These are phyloP conservation scores for Xylariales sp. DNA, from an alignment of 2,329 filamentous ascomycete species.

Conservation along the genomic window DNA sequence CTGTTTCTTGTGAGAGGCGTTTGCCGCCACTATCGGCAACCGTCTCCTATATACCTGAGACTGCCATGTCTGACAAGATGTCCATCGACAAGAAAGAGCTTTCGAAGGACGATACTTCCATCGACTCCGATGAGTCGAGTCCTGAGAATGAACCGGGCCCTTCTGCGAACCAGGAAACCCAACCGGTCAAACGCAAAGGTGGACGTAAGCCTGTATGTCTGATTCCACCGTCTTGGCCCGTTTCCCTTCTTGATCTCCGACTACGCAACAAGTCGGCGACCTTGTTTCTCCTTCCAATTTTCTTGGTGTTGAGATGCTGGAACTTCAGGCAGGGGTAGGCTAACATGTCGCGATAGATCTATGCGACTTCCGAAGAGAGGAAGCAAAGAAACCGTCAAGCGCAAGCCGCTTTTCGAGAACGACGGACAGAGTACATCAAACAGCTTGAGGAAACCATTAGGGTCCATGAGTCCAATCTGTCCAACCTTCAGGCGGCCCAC, in stretches of 20 bases:
- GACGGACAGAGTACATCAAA: slow-evolving; percentile 98
- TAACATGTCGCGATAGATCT: slow-evolving; percentile 60
- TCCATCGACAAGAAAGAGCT: slow-evolving; percentile 59
- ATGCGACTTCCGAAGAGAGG: slow-evolving; percentile 96
- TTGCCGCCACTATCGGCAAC: slow-evolving; percentile 37
- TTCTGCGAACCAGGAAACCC: slow-evolving; percentile 43
- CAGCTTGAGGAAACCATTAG: slow-evolving; percentile 97
- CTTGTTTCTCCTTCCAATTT: background rate
- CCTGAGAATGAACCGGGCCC: slow-evolving; percentile 49
- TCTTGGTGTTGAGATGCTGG: background rate
- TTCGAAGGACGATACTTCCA: slow-evolving; percentile 55
- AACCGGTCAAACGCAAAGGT: slow-evolving; percentile 89
- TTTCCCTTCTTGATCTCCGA: slow-evolving; percentile 1
- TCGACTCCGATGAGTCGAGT: slow-evolving; percentile 57
- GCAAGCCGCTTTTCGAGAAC: slow-evolving; percentile 93
- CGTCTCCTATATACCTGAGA: slow-evolving; percentile 26
- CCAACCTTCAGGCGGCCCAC: slow-evolving; percentile 89
- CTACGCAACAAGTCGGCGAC: background rate
- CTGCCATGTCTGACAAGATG: slow-evolving; percentile 63
- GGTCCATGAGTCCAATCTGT: slow-evolving; percentile 89
- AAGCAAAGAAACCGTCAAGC: slow-evolving; percentile 97
- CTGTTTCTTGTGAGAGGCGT: slow-evolving; percentile 26
- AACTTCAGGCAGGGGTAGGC: background rate
- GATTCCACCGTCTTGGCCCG: background rate
- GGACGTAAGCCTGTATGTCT: slow-evolving; percentile 88